Conservation (phyloP, 768 basidiomycete genomes). For the Pholiota conissans region DNA sequence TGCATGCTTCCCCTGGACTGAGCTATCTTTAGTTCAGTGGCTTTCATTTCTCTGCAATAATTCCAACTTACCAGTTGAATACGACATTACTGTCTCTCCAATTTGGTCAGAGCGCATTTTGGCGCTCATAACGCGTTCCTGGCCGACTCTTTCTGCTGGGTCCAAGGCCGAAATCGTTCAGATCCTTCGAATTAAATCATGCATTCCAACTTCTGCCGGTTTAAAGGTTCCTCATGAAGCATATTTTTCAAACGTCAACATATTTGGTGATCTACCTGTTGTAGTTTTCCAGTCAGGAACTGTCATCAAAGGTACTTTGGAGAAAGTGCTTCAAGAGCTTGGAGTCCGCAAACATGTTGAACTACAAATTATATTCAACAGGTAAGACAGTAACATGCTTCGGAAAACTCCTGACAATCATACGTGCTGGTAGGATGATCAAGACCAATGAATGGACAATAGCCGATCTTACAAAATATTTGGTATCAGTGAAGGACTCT, state of each 20-base stretch:
- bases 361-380: conserved; percentile 88
- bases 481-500: conserved; percentile 74
- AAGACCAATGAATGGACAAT: conserved; percentile 90
- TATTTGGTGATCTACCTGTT: conserved; percentile 89
- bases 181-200: conserved; percentile 50
- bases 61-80: conserved; percentile 40
- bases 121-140: conserved; percentile 61
- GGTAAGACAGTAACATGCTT: no score
- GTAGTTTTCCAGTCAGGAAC: conserved; percentile 68
- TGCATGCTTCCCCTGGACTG: conserved; percentile 72
- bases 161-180: conserved; percentile 48
- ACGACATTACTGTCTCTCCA: conserved; percentile 65
- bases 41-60: conserved; percentile 60
- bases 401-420: no score
- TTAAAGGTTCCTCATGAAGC: conserved; percentile 69
- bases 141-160: conserved; percentile 59
- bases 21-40: conserved; percentile 79
- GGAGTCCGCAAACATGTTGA: conserved; percentile 93
- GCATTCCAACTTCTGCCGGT: conserved; percentile 75
- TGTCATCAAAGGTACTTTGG: conserved; percentile 65
- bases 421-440: conserved; percentile 59
- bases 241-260: conserved; percentile 83
- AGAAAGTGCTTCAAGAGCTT: conserved; percentile 67
- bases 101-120: conserved; percentile 84
- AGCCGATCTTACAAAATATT: conserved; percentile 81